Evolutionary conservation across 2,329 filamentous ascomycete genomes (phyloP).

Genomic region (Cordyceps pruinosa): DNA sequence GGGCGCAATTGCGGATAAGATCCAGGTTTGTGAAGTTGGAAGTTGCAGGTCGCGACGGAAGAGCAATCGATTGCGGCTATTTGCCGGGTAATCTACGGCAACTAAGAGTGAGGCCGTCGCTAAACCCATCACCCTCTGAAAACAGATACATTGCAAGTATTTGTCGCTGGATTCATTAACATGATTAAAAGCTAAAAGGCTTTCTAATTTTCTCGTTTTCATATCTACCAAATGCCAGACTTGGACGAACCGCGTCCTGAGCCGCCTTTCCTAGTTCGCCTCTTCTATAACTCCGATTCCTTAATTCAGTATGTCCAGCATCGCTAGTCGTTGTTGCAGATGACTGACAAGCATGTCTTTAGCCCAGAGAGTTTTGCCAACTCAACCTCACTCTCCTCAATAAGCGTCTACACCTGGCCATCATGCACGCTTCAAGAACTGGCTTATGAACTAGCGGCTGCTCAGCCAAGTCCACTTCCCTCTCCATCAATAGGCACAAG

Average conservation of each 20-base stretch:
- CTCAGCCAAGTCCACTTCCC: slow-evolving; percentile 61
- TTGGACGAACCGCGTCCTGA: slow-evolving; percentile 56
- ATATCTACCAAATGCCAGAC: slow-evolving; percentile 25
- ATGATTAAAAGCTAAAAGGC: not conserved
- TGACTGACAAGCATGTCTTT: not conserved
- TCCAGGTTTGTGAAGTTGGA: not conserved
- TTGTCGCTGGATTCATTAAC: not conserved
- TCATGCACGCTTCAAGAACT: slow-evolving; percentile 77
- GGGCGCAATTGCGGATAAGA: not conserved
- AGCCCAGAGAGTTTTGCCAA: not conserved
- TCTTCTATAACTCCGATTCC: slow-evolving; percentile 66
- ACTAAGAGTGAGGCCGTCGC: slow-evolving; percentile 13
- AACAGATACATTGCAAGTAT: not conserved
- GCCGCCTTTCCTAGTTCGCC: slow-evolving; percentile 75
- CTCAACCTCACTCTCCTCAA: not conserved
- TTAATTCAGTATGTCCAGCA: slow-evolving; percentile 56
- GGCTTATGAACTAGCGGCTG: slow-evolving; percentile 64
- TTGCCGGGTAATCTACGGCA: slow-evolving; percentile 19
- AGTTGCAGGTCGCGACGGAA: slow-evolving; percentile 6
- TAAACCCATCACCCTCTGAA: not conserved
- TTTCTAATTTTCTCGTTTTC: not conserved
- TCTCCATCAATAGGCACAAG: slow-evolving; percentile 71
- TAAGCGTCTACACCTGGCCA: slow-evolving; percentile 72
- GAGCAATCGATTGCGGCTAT: slow-evolving; percentile 24
- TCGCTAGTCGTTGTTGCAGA: not conserved